A percentile compares a stretch with the other conserved stretches of the same genome.
Conservation (phyloP, 345 rosid species). For the Durio zibethinus region DNA sequence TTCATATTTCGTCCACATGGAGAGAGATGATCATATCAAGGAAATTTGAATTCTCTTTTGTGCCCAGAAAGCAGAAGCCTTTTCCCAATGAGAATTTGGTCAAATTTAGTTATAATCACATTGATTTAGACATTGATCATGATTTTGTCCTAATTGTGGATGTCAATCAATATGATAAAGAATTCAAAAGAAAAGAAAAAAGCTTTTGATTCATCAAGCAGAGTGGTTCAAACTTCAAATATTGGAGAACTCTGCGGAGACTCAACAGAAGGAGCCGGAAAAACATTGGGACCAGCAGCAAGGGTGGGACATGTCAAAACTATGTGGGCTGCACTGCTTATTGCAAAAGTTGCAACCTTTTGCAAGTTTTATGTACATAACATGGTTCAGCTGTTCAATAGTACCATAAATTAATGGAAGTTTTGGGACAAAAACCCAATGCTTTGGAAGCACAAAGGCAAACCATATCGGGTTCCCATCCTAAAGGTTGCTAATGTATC, state of each 20-base stretch:
- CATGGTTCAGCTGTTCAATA: background rate
- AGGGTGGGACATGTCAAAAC: background rate
- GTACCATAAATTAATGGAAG: background rate
- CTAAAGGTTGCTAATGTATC: background rate
- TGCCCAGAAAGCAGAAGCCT: background rate
- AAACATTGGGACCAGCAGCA: background rate
- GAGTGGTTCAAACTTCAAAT: background rate
- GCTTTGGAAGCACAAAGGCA: background rate
- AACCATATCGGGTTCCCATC: background rate
- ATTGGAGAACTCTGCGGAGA: background rate
- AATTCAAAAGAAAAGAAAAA: background rate
- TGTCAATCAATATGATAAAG: constrained; percentile 9
- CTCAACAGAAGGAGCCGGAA: background rate
- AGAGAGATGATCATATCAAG: background rate
- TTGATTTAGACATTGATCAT: constrained; percentile 16
- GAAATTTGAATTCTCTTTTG: background rate
- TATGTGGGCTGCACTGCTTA: background rate
- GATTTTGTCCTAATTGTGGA: constrained; percentile 24
- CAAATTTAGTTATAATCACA: constrained; percentile 8
- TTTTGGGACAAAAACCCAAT: background rate
- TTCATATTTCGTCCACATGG: background rate
- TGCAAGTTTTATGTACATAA: background rate
- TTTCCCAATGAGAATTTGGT: background rate
- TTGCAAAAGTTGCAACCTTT: background rate
- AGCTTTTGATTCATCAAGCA: constrained; percentile 3